Percentiles rank a stretch among this genome's conserved stretches.
Evolutionary conservation across 1,284 basidiomycete species (phyloP).

Genomic region (Moesziomyces antarcticus): DNA sequence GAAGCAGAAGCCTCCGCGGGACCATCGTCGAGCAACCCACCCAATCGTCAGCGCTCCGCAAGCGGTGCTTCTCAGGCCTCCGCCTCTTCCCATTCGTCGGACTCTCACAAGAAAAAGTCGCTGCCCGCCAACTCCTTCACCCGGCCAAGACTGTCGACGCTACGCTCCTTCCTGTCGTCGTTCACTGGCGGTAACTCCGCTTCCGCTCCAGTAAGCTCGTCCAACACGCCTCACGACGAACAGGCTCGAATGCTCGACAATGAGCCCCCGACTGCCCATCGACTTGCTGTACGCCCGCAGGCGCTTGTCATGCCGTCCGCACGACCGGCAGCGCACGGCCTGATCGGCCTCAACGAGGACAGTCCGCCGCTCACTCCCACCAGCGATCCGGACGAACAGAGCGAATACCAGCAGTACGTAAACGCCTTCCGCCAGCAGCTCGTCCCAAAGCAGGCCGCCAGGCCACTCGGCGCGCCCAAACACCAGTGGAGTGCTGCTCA

Average conservation of each 20-base stretch:
- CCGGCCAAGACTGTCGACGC: slow-evolving; percentile 22
- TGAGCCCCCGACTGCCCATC: neutral
- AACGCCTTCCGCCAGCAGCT: slow-evolving; percentile 35
- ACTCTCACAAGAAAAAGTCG: slow-evolving; percentile 35
- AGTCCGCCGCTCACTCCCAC: slow-evolving; percentile 61
- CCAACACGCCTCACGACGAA: slow-evolving; percentile 22
- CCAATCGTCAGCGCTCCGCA: slow-evolving; percentile 21
- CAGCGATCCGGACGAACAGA: slow-evolving; percentile 42
- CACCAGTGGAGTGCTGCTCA: slow-evolving; percentile 60
- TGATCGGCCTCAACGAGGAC: slow-evolving; percentile 54
- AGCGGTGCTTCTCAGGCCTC: slow-evolving; percentile 26
- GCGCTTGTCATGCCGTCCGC: slow-evolving; percentile 61
- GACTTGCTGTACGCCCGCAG: slow-evolving; percentile 17
- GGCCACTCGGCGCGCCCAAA: slow-evolving; percentile 34
- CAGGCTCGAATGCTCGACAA: neutral
- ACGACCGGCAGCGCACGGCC: slow-evolving; percentile 43
- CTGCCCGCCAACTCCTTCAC: slow-evolving; percentile 4
- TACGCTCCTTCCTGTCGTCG: slow-evolving; percentile 54
- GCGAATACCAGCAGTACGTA: slow-evolving; percentile 35
- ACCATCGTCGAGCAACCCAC: slow-evolving; percentile 9
- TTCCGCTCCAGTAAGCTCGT: slow-evolving; percentile 16
- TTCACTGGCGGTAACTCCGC: slow-evolving; percentile 31
- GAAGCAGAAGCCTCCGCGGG: slow-evolving; percentile 24
- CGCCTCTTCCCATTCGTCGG: slow-evolving; percentile 14
- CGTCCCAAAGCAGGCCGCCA: slow-evolving; percentile 10